Percentiles rank a stretch among this genome's conserved stretches.
These are phyloP conservation scores for Aurifilum marmelostoma DNA, from an alignment of 2,329 filamentous ascomycete species.

Conservation along the genomic window DNA sequence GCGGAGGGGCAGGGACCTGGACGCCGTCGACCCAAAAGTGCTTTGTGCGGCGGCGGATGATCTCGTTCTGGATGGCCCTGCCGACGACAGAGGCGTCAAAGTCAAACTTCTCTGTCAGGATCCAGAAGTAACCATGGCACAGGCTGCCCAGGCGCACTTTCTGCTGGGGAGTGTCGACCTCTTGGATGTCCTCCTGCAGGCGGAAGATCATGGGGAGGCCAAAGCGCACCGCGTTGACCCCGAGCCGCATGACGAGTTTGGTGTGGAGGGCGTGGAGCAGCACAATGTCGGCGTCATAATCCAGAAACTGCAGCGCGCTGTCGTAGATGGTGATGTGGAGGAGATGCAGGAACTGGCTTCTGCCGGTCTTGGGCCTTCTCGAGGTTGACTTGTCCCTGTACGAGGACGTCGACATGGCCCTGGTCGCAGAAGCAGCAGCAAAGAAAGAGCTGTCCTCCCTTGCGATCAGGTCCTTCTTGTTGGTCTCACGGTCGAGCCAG, in stretches of 20 bases:
- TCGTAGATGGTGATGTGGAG: constrained; percentile 91
- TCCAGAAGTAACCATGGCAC: constrained; percentile 88
- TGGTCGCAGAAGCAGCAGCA: no score
- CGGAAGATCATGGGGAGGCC: constrained; percentile 88
- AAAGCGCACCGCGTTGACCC: constrained; percentile 78
- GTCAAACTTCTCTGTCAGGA: constrained; percentile 74
- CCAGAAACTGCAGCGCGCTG: constrained; percentile 73
- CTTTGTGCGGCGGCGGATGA: constrained; percentile 72
- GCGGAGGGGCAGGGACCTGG: constrained; percentile 66
- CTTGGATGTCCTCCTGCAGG: constrained; percentile 81
- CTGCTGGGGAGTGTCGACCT: constrained; percentile 64
- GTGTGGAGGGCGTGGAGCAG: constrained; percentile 77
- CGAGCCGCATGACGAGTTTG: constrained; percentile 74
- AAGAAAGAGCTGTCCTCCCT: constrained; percentile 14
- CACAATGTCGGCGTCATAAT: constrained; percentile 74
- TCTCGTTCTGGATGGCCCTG: constrained; percentile 73
- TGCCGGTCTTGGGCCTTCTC: constrained; percentile 45
- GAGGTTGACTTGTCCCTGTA: constrained; percentile 58
- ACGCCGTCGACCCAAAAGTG: constrained; percentile 80
- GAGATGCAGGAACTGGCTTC: constrained; percentile 77
- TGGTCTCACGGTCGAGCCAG: constrained; percentile 85
- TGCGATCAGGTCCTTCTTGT: constrained; percentile 58
- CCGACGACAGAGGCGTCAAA: constrained; percentile 73
- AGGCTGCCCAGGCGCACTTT: constrained; percentile 83
- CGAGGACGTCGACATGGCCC: constrained; percentile 34